Evolutionary conservation across 1,284 basidiomycete species (phyloP).

Genomic region (Volvariella surrecta): DNA sequence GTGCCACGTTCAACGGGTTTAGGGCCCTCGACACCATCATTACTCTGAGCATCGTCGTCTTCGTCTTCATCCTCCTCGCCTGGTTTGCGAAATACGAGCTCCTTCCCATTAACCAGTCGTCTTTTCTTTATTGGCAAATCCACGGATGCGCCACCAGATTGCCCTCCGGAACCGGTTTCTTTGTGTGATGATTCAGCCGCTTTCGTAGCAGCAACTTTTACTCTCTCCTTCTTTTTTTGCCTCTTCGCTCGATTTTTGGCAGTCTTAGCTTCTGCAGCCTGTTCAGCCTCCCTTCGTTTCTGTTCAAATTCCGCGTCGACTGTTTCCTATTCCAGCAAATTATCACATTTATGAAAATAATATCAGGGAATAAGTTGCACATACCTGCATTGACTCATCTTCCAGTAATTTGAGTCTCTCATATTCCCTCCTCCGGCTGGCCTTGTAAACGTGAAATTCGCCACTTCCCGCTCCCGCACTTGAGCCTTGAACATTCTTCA

Average conservation of each 20-base stretch:
- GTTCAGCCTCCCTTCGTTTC: slow-evolving; percentile 56
- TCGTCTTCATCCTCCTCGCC: slow-evolving; percentile 24
- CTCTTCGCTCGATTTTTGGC: slow-evolving; percentile 88
- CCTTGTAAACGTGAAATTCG: slow-evolving; percentile 99
- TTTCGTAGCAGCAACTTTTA: slow-evolving; percentile 25
- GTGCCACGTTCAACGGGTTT: slow-evolving; percentile 22
- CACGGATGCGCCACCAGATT: slow-evolving; percentile 12
- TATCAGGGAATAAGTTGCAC: slow-evolving; percentile 7
- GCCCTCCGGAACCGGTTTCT: slow-evolving; percentile 23
- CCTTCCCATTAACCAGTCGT: slow-evolving; percentile 31
- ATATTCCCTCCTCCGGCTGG: slow-evolving; percentile 87
- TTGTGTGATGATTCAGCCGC: background rate
- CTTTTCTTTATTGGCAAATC: slow-evolving; percentile 38
- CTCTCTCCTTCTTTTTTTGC: slow-evolving; percentile 79
- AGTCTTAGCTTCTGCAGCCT: slow-evolving; percentile 74
- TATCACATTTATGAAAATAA: slow-evolving; percentile 1
- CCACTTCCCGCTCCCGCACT: slow-evolving; percentile 91
- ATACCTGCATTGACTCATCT: slow-evolving; percentile 70
- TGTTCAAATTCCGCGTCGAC: slow-evolving; percentile 59
- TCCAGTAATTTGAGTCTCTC: slow-evolving; percentile 91
- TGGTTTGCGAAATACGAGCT: slow-evolving; percentile 31
- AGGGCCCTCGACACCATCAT: slow-evolving; percentile 13
- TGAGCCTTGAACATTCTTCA: slow-evolving; percentile 97
- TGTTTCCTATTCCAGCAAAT: slow-evolving; percentile 41
- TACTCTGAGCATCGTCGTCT: slow-evolving; percentile 15